phyloP scores from a whole-genome alignment of 306 rosid genomes.

The Crataegus laevigata region DNA sequence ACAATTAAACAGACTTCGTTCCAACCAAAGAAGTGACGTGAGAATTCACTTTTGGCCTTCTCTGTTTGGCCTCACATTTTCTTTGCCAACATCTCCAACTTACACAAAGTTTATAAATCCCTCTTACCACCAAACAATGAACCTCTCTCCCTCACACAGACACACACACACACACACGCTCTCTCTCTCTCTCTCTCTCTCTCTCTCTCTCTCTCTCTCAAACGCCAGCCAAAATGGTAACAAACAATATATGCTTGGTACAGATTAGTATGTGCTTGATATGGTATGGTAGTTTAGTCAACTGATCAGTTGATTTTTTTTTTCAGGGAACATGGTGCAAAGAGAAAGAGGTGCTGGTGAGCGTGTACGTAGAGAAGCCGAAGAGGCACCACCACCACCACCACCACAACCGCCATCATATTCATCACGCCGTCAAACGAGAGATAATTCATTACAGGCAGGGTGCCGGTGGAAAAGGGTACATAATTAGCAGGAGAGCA shows the following conservation, averaged over 20 bases:
- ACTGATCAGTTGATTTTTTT: conserved; percentile 6
- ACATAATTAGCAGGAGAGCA: conserved; percentile 40
- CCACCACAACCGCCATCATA: conserved; percentile 19
- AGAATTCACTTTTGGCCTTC: conserved; percentile 6
- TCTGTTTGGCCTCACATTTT: neutral
- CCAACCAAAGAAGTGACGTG: conserved; percentile 3
- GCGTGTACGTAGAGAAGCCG: conserved; percentile 49
- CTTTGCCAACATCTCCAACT: neutral
- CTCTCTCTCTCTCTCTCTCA: neutral
- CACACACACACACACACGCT: neutral
- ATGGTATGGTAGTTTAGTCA: too few relatives aligned
- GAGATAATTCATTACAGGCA: conserved; percentile 14
- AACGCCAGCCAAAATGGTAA: conserved; percentile 52
- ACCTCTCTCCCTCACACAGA: neutral
- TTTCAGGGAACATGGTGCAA: conserved; percentile 35
- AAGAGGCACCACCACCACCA: conserved; percentile 26
- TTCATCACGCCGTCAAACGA: conserved; percentile 27
- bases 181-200: neutral
- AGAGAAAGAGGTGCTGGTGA: conserved; percentile 46
- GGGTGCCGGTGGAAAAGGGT: conserved; percentile 23
- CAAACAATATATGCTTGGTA: neutral
- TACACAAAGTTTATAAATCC: neutral
- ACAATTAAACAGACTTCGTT: conserved; percentile 9
- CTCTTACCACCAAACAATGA: neutral
- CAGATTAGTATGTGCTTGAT: neutral